phyloP scores from a whole-genome alignment of 1,139 yeast genomes.

The Kodamaea sp. region DNA sequence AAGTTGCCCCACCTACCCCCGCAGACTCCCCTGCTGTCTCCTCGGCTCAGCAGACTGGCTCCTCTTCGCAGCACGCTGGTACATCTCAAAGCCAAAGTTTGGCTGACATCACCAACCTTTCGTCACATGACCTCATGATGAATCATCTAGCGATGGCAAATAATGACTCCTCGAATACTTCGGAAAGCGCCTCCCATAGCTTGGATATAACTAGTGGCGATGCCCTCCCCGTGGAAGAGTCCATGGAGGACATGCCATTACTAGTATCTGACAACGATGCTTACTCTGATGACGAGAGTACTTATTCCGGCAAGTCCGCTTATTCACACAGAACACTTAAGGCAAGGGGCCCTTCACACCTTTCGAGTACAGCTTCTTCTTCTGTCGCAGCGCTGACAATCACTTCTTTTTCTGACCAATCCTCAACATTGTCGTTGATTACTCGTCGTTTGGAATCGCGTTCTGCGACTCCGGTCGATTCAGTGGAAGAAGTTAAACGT shows the following conservation, averaged over 20 bases:
- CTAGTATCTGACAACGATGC: slow-evolving; percentile 34
- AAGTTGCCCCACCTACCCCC: slow-evolving; percentile 8
- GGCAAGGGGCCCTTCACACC: neutral
- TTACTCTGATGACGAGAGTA: slow-evolving; percentile 27
- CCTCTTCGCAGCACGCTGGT: neutral
- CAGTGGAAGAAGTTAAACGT: slow-evolving; percentile 20
- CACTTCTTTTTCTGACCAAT: slow-evolving; percentile 4
- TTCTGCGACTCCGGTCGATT: slow-evolving; percentile 10
- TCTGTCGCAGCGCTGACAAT: slow-evolving; percentile 2
- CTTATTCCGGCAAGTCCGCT: slow-evolving; percentile 10
- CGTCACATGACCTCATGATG: slow-evolving; percentile 10
- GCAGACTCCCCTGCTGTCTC: slow-evolving; percentile 5
- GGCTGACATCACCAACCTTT: slow-evolving; percentile 1
- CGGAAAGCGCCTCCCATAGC: slow-evolving; percentile 2
- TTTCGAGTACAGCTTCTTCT: neutral
- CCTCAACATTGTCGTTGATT: neutral
- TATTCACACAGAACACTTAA: neutral
- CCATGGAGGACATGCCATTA: slow-evolving; percentile 27
- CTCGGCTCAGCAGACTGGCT: neutral
- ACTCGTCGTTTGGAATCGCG: slow-evolving; percentile 10
- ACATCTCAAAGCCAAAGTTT: neutral
- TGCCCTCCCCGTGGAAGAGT: slow-evolving; percentile 10
- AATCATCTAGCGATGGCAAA: slow-evolving; percentile 8
- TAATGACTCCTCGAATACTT: neutral
- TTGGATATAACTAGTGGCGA: slow-evolving; percentile 12